These are phyloP conservation scores for Chaetomium sp. DNA, from an alignment of 2,329 filamentous ascomycete species.

Conservation along the genomic window DNA sequence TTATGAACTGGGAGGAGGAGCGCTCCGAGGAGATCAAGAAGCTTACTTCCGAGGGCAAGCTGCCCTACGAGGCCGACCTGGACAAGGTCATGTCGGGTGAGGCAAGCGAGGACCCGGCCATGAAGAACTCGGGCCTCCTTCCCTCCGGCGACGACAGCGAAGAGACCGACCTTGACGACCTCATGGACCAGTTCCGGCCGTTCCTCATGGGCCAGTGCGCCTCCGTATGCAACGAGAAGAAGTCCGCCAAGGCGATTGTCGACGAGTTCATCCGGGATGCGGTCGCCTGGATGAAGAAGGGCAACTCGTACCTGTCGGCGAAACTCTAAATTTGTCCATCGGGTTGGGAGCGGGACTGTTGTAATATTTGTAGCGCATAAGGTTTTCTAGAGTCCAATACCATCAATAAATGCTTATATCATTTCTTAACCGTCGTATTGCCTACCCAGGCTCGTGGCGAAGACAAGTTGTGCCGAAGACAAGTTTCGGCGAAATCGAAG, in stretches of 20 bases:
- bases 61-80: constrained; percentile 91
- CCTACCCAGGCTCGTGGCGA: too few species aligned
- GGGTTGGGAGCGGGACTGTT: not conserved
- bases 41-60: constrained; percentile 78
- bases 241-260: constrained; percentile 82
- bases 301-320: constrained; percentile 34
- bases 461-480: too few species aligned
- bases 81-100: constrained; percentile 68
- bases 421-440: too few species aligned
- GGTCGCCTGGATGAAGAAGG: constrained; percentile 60
- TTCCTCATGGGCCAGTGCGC: constrained; percentile 97
- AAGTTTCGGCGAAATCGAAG: too few species aligned
- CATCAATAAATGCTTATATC: too few species aligned
- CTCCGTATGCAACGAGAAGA: constrained; percentile 87
- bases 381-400: too few species aligned
- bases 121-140: constrained; percentile 33
- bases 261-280: constrained; percentile 90
- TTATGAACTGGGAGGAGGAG: constrained; percentile 93
- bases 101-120: constrained; percentile 52
- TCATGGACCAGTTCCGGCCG: constrained; percentile 84
- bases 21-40: constrained; percentile 85
- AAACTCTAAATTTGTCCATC: not conserved
- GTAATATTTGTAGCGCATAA: too few species aligned
- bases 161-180: constrained; percentile 66
- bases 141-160: constrained; percentile 54